phyloP scores from a whole-genome alignment of 495 filamentous ascomycete genomes.

The Penicillium steckii region DNA sequence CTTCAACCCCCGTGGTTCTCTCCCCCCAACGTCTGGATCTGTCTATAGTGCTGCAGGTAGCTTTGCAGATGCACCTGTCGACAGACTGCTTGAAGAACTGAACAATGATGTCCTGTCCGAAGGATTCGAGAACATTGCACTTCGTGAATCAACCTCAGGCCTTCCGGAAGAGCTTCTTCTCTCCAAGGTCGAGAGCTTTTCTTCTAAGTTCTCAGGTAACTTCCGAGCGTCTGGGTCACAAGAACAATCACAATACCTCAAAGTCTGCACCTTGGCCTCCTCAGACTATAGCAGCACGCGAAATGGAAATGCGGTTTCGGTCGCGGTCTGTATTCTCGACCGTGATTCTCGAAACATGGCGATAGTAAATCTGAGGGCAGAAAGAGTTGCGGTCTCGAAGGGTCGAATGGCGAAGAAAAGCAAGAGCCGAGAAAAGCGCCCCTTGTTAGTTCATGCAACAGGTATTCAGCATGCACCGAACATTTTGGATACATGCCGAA shows the following conservation, averaged over 20 bases:
- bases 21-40: constrained; percentile 42
- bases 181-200: constrained; percentile 68
- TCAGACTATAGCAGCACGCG: constrained; percentile 40
- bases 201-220: constrained; percentile 57
- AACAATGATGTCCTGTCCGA: constrained; percentile 61
- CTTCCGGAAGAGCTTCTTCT: constrained; percentile 73
- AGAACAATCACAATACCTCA: constrained; percentile 45
- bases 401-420: constrained; percentile 30
- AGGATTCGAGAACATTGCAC: constrained; percentile 66
- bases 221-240: constrained; percentile 53
- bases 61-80: constrained; percentile 65
- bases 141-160: constrained; percentile 67
- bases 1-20: constrained; percentile 42
- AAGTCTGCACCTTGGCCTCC: constrained; percentile 64
- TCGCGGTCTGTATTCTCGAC: constrained; percentile 70
- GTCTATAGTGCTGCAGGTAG: constrained; percentile 48
- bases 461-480: constrained; percentile 45
- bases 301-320: constrained; percentile 34
- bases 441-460: constrained; percentile 41
- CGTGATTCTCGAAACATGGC: constrained; percentile 62
- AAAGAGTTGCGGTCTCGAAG: constrained; percentile 33
- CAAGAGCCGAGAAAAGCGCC: constrained; percentile 26
- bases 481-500: constrained; percentile 71
- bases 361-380: constrained; percentile 58
- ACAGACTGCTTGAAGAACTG: constrained; percentile 71